A percentile compares a stretch with the other conserved stretches of the same genome.
These are phyloP conservation scores for Neospora caninum DNA, from an alignment of 169 alveolate species.

Conservation along the genomic window DNA sequence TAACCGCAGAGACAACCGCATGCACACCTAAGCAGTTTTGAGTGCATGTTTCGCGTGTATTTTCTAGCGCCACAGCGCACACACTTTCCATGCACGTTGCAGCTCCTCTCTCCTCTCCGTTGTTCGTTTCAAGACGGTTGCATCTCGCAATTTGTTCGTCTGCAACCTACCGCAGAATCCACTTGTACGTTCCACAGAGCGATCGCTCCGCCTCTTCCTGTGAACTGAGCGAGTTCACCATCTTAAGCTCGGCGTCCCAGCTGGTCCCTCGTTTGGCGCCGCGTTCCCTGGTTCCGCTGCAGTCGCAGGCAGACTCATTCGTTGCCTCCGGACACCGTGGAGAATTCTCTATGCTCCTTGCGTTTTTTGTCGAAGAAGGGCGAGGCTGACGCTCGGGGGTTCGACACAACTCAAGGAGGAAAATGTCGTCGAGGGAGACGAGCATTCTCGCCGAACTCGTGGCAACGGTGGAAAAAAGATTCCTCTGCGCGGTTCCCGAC, in stretches of 20 bases:
- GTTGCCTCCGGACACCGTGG: neutral
- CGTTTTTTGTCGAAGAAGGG: neutral
- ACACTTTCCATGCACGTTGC: no score
- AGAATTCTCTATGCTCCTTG: neutral
- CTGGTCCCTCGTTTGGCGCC: neutral
- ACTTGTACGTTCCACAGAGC: neutral
- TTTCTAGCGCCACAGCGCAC: no score
- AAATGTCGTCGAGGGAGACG: neutral
- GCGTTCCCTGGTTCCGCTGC: neutral
- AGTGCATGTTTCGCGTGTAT: no score
- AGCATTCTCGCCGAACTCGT: neutral
- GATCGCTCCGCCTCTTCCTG: neutral
- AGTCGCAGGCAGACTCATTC: neutral
- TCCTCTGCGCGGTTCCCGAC: neutral
- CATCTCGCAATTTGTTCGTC: neutral
- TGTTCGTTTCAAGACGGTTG: neutral
- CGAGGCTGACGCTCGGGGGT: neutral
- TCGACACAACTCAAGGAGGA: neutral
- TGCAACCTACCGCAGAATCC: neutral
- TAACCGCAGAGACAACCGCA: no score
- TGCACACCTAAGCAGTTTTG: no score
- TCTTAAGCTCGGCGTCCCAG: neutral
- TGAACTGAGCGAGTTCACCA: neutral
- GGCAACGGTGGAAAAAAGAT: neutral
- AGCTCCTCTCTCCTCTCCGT: no score